Conservation (phyloP, 139 green algal species). For the Trebouxia sp. region DNA sequence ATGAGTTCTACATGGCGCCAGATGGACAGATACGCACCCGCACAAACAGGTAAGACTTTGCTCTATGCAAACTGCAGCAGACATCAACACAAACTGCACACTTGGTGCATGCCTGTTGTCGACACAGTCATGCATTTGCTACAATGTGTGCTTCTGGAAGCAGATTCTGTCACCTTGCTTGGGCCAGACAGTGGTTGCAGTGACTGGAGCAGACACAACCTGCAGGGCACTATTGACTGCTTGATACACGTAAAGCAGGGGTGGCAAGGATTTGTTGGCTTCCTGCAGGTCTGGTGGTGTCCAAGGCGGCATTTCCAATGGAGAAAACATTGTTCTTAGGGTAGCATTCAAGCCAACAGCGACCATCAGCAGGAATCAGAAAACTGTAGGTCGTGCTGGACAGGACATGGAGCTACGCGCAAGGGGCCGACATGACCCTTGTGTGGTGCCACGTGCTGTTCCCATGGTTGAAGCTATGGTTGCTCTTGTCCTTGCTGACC, state of each 20-base stretch:
- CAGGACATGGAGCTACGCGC: conserved; percentile 88
- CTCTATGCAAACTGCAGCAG: background rate
- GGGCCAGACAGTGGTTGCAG: too few relatives aligned
- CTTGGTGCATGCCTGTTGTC: background rate
- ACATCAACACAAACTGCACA: background rate
- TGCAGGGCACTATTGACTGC: too few relatives aligned
- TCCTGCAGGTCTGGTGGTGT: conserved; percentile 58
- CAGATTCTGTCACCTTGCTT: too few relatives aligned
- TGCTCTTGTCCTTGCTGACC: conserved; percentile 94
- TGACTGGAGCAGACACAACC: too few relatives aligned
- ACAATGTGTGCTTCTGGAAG: background rate
- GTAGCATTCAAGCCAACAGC: conserved; percentile 99
- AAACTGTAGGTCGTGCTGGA: conserved; percentile 79
- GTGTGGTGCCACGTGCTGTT: conserved; percentile 95
- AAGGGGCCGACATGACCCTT: conserved; percentile 93
- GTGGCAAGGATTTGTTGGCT: background rate
- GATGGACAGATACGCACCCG: conserved; percentile 80
- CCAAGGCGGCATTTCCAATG: conserved; percentile 94
- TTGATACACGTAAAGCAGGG: background rate
- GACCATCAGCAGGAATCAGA: conserved; percentile 89
- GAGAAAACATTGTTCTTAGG: conserved; percentile 94
- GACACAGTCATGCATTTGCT: background rate
- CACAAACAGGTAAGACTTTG: conserved; percentile 75
- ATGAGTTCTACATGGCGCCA: conserved; percentile 89
- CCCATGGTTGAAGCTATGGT: conserved; percentile 99